Base-by-base conservation (phyloP, 2,329 filamentous ascomycete genomes). In the Madurella mycetomatis region DNA sequence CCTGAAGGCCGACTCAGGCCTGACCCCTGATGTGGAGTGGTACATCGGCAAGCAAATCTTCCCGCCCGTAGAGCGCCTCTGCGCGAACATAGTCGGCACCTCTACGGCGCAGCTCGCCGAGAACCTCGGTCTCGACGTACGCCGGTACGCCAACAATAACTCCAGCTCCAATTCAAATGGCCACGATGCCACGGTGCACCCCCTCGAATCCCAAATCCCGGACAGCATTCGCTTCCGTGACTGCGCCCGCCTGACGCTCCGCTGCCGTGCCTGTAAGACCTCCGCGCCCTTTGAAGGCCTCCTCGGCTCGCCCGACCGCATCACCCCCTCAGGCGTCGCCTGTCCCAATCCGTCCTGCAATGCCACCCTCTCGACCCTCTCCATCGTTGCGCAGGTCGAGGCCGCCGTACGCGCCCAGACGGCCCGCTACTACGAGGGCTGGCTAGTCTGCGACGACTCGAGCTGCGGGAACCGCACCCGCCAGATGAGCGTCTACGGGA, bases 21-120 rank as follows among this genome's bases (percentile, higher is more conserved):
- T 99, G 7, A 81, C 86, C 54, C 90, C 92, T 2, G 94, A 99
- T 66, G 82, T 96, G n/a, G 94, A 99, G 68, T 97, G 92, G 82
- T 99, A 99, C 70, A 83, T 99, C 40, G 87, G 90, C 76, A 99
- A 99, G 76, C 94, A 99, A 72, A 96, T 99, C 55, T 90, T 99
- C 73, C 94, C 94, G 11, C 94, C 94, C 0, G 94, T 99, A 25
- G 94, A 99, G 74, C 90, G 94, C 79, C 85, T 99, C 18, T 99
- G 94, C 69, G 94, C 92, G 57, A 96, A 95, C 56, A 96, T 99
- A 65, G 83, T 84, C 13, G 94, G 94, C 55, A 99, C 94, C 1
- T 95, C 96, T 59, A 88, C 92, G 8, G 84, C 90, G 1, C 86
- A 92, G 60, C 81, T 99, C 9, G 94, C 94, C 1, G 92, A 96